Evolutionary conservation across 2,329 filamentous ascomycete species (phyloP).

Genomic region (Neobulgaria alba): DNA sequence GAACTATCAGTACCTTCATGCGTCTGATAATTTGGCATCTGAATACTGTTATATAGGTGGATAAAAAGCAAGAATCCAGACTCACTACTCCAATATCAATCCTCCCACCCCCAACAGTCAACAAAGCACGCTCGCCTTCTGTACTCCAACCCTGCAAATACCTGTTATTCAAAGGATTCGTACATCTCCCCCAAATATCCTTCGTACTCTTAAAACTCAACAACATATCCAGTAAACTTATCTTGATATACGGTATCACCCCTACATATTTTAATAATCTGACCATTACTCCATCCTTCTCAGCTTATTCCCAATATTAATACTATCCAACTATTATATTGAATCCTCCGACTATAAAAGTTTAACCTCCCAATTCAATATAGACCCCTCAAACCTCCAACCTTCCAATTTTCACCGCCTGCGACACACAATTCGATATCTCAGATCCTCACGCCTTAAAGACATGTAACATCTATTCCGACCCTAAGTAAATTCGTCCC

Average conservation of each 20-base stretch:
- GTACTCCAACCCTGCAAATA: slow-evolving; percentile 88
- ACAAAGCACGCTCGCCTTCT: slow-evolving; percentile 59
- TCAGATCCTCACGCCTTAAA: too few species aligned
- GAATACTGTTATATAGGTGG: background rate
- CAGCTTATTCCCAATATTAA: slow-evolving; percentile 62
- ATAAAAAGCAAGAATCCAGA: background rate
- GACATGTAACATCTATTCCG: too few species aligned
- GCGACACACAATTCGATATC: too few species aligned
- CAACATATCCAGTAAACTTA: slow-evolving; percentile 73
- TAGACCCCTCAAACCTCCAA: slow-evolving; percentile 52
- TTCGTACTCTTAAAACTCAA: slow-evolving; percentile 35
- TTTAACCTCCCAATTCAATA: too few species aligned
- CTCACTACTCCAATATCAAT: slow-evolving; percentile 71
- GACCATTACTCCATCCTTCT: slow-evolving; percentile 68
- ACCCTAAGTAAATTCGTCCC: too few species aligned
- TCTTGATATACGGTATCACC: slow-evolving; percentile 88
- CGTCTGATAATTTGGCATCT: too few species aligned
- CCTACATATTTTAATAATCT: slow-evolving; percentile 77
- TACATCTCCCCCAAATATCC: slow-evolving; percentile 71
- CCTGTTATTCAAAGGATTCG: slow-evolving; percentile 73
- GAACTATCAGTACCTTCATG: too few species aligned
- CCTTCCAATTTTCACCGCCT: slow-evolving; percentile 40
- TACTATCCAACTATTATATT: slow-evolving; percentile 65
- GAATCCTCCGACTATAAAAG: too few species aligned
- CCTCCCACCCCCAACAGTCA: slow-evolving; percentile 70